phyloP scores from a whole-genome alignment of 148 eudicot species.

The Chenopodium suecicum region DNA sequence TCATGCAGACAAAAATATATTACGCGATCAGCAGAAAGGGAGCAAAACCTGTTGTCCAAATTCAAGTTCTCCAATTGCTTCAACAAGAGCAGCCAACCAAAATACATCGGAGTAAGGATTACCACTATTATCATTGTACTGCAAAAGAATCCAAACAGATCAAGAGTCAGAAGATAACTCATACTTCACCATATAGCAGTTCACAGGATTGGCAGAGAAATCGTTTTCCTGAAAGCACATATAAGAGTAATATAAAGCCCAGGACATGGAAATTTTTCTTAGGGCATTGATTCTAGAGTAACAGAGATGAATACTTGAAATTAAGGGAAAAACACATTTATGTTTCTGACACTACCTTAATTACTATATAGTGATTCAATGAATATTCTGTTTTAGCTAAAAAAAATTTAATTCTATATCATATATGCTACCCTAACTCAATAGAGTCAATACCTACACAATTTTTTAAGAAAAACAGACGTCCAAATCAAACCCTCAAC shows the following conservation, averaged over 20 bases:
- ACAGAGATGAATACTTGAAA: background rate
- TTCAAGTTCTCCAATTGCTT: constrained; percentile 95
- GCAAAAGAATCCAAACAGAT: constrained; percentile 19
- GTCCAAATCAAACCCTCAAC: background rate
- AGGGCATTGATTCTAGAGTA: background rate
- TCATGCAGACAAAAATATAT: background rate
- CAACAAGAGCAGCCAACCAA: constrained; percentile 91
- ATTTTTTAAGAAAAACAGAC: background rate
- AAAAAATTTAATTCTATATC: background rate
- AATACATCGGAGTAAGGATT: constrained; percentile 87
- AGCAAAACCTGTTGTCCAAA: constrained; percentile 87
- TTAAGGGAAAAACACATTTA: background rate
- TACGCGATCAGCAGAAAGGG: background rate
- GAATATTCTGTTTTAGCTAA: background rate
- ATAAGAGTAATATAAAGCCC: background rate
- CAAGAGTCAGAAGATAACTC: background rate
- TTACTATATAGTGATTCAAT: background rate
- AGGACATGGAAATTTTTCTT: background rate
- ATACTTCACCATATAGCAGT: background rate
- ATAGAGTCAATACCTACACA: background rate
- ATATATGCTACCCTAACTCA: background rate
- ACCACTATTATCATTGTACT: constrained; percentile 96
- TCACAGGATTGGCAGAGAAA: background rate
- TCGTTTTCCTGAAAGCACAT: background rate
- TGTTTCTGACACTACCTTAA: background rate